These are phyloP conservation scores for Phaseolus coccineus DNA, from an alignment of 331 rosid species.

Conservation along the genomic window DNA sequence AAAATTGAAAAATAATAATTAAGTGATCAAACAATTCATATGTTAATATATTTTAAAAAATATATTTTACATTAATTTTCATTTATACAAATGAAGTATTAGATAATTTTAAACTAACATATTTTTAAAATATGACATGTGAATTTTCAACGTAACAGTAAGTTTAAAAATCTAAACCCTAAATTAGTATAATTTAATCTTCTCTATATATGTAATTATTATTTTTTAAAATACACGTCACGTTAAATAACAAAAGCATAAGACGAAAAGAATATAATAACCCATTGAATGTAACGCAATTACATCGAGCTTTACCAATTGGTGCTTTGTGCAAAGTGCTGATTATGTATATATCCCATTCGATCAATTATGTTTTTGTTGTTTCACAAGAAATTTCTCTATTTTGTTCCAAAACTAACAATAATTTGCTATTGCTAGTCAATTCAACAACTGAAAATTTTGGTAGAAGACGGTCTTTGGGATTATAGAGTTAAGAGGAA, in stretches of 20 bases:
- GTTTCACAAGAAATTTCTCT: constrained; percentile 23
- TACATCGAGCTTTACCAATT: background rate
- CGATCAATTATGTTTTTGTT: background rate
- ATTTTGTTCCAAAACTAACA: background rate
- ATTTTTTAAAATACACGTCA: background rate
- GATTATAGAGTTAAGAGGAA: constrained; percentile 20
- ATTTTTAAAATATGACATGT: too few species aligned
- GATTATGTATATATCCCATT: too few species aligned
- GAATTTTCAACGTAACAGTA: too few species aligned
- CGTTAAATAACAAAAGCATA: background rate
- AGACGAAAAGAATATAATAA: background rate
- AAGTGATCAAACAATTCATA: too few species aligned
- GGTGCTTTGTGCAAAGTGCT: background rate
- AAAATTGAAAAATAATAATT: too few species aligned
- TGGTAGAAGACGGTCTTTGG: background rate
- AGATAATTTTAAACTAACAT: too few species aligned
- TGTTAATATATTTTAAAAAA: too few species aligned
- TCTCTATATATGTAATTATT: background rate
- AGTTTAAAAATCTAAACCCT: too few species aligned
- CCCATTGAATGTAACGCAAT: background rate
- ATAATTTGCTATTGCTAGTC: background rate
- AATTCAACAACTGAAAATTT: background rate
- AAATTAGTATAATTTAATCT: too few species aligned
- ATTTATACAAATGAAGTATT: too few species aligned
- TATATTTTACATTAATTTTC: too few species aligned